Percentiles rank a stretch among this genome's conserved stretches.
Conservation (phyloP, 306 rosid species). For the Luffa acutangula region DNA sequence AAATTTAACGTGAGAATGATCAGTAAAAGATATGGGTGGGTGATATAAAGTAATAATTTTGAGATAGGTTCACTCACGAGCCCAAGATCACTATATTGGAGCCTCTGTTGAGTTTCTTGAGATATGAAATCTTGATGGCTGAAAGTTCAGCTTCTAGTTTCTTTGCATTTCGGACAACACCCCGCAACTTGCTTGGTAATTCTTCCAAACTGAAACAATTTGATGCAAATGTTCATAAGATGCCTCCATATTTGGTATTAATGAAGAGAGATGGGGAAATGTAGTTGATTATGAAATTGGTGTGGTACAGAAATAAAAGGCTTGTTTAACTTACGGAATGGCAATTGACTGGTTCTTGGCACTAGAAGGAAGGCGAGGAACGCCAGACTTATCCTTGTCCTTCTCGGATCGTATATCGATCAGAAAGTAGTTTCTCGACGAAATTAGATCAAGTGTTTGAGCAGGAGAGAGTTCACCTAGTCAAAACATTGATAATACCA, state of each 20-base stretch:
- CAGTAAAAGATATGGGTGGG: not conserved
- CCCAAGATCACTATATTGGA: constrained; percentile 59
- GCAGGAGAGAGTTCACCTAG: constrained; percentile 81
- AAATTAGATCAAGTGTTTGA: constrained; percentile 76
- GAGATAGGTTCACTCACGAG: constrained; percentile 38
- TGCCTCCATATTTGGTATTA: not conserved
- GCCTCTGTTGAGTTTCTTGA: constrained; percentile 78
- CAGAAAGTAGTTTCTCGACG: constrained; percentile 43
- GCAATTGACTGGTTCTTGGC: constrained; percentile 61
- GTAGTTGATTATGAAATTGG: not conserved
- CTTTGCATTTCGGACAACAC: constrained; percentile 67
- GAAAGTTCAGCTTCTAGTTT: constrained; percentile 85
- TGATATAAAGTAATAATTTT: not conserved
- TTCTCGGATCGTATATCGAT: constrained; percentile 79
- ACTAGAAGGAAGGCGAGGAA: constrained; percentile 86
- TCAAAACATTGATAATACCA: not conserved
- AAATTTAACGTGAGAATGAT: not conserved
- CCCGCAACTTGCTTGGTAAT: constrained; percentile 61
- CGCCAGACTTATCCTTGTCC: constrained; percentile 79
- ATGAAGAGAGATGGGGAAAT: not conserved
- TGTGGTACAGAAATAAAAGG: not conserved
- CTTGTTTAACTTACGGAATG: constrained; percentile 62
- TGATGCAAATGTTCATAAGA: not conserved
- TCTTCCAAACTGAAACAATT: constrained; percentile 66
- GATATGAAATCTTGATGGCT: constrained; percentile 70